phyloP scores from a whole-genome alignment of 2,329 filamentous ascomycete species.

The Tolypocladium album region DNA sequence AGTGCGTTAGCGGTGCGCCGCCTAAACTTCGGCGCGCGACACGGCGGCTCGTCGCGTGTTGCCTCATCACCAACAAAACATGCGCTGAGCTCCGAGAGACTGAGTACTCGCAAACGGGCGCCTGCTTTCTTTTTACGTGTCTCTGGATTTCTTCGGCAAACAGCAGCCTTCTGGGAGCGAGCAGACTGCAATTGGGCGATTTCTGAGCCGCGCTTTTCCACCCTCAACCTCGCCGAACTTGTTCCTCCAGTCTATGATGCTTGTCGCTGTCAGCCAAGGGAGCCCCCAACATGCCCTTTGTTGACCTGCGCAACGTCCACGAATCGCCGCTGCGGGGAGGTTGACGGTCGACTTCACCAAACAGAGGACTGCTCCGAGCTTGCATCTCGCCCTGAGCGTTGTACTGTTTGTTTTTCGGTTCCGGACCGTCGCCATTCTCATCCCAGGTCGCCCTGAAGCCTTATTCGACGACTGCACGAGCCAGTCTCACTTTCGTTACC shows the following conservation, averaged over 20 bases:
- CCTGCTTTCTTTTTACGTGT: neutral
- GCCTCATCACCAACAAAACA: conserved; percentile 12
- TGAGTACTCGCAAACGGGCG: neutral
- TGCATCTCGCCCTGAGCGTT: neutral
- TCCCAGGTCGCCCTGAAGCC: neutral
- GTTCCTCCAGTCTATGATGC: neutral
- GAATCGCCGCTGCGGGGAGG: conserved; percentile 4
- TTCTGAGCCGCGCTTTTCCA: neutral
- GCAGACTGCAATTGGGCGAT: neutral
- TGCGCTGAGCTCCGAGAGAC: neutral
- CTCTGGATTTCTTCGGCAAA: neutral
- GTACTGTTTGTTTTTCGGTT: neutral
- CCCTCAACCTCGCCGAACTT: neutral
- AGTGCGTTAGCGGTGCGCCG: conserved; percentile 19
- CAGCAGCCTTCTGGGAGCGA: neutral
- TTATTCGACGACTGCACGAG: neutral
- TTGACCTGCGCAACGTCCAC: conserved; percentile 7
- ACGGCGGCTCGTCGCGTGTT: conserved; percentile 10
- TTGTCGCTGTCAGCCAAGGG: neutral
- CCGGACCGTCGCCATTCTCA: neutral
- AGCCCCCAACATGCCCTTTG: conserved; percentile 14
- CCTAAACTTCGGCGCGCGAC: conserved; percentile 24
- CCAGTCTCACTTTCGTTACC: neutral
- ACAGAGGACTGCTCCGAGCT: neutral
- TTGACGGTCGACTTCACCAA: neutral